Percentiles rank a stretch among this genome's conserved stretches.
phyloP scores from a whole-genome alignment of 2,329 filamentous ascomycete species.

The Cladophialophora psammophila region DNA sequence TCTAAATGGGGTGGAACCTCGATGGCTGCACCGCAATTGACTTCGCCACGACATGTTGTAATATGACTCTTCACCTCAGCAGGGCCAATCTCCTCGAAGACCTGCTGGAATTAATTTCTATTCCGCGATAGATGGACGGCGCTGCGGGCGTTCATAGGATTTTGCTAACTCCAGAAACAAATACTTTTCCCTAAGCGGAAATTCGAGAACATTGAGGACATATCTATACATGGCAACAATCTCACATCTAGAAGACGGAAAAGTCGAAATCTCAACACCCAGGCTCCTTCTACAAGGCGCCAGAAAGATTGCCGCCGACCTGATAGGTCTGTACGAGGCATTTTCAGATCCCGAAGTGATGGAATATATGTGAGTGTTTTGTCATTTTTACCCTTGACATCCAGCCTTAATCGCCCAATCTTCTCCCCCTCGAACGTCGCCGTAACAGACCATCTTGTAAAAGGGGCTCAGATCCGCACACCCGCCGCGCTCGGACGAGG shows the following conservation, averaged over 20 bases:
- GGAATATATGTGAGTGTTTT: slow-evolving; percentile 33
- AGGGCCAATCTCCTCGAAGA: background rate
- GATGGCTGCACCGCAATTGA: slow-evolving; percentile 3
- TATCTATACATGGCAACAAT: background rate
- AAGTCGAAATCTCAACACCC: slow-evolving; percentile 31
- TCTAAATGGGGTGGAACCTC: background rate
- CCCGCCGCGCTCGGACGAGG: slow-evolving; percentile 12
- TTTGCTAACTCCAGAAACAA: background rate
- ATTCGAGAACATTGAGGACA: background rate
- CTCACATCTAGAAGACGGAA: slow-evolving; percentile 2
- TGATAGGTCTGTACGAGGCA: slow-evolving; percentile 25
- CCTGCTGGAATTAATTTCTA: background rate
- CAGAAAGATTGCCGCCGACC: slow-evolving; percentile 11
- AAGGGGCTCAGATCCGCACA: slow-evolving; percentile 33
- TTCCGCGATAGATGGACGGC: background rate
- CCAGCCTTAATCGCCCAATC: background rate
- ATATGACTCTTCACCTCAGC: background rate
- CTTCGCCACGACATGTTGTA: background rate
- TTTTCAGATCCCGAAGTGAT: slow-evolving; percentile 36
- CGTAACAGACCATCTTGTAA: background rate
- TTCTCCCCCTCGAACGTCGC: background rate
- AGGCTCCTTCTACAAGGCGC: slow-evolving; percentile 35
- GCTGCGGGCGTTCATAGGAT: too few species aligned
- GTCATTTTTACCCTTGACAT: background rate
- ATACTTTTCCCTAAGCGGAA: background rate